Evolutionary conservation across 164 flowering plant genomes (phyloP), one percentile per base, ranked within the genome.

Genomic region (Annona cherimola): DNA sequence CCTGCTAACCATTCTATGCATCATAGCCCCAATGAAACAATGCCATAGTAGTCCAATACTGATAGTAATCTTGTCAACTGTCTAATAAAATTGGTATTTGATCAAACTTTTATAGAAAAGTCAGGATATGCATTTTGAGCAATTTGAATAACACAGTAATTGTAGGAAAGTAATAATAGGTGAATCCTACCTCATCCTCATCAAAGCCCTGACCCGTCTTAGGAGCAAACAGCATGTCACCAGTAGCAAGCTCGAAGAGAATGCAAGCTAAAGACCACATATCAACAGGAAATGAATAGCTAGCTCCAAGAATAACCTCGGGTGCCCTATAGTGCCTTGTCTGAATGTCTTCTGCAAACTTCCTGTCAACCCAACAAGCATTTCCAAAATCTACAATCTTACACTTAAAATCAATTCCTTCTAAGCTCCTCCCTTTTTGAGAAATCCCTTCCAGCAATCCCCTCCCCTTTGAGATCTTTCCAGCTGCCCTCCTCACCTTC

Each of bases 221-320:
- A 14, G 98, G 95, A 77, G 92, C 81, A 80, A 94, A 94, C 81
- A 94, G 66, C 91, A 92, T 94, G 73, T 94, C 97, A 67, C 98
- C 98, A 50, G 97, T 89, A 70, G 97, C 95, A 81, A 94, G 96
- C 80, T 94, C 98, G 69, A 94, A 90, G 0, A 93, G 90, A 62
- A 79, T 88, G 82, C 99, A 94, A 76, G 91, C 99, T 80, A 94
- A 92, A 45, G 99, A 94, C 99, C 99, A 94, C 88, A 94, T 88
- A 73, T 94, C 99, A 78, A 83, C 91, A 55, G 97, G 77, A 69
- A 74, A 85, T 35, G 94, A 84, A 77, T 94, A 94, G 6, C 95
- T 93, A 62, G 95, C 75, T 60, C 81, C 86, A 12, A 94, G 77
- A 72, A 94, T 83, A 71, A 92, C 96, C 81, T 94, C 99, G 69